Conservation (phyloP, 306 rosid genomes). For the Rubus idaeus region DNA sequence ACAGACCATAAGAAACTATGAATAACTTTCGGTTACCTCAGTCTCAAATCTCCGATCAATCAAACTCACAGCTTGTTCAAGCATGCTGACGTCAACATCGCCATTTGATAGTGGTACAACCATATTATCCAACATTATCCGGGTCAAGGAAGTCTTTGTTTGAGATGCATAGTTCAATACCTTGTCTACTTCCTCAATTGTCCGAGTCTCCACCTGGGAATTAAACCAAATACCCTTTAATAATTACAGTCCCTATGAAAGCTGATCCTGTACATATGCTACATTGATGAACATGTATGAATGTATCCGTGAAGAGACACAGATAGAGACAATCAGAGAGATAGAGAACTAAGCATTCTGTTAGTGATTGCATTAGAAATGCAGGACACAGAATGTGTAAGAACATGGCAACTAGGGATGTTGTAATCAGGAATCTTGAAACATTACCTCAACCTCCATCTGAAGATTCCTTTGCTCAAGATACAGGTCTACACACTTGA, state of each 20-base stretch:
- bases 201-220: conserved; percentile 89
- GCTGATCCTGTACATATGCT: conserved; percentile 1
- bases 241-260: conserved; percentile 16
- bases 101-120: conserved; percentile 76
- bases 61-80: conserved; percentile 70
- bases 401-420: not conserved
- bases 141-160: conserved; percentile 71
- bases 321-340: not conserved
- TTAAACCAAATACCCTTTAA: conserved; percentile 8
- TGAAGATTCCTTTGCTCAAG: conserved; percentile 61
- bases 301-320: not conserved
- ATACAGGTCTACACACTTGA: conserved; percentile 75
- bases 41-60: conserved; percentile 79
- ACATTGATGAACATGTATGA: conserved; percentile 7
- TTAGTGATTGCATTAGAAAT: not conserved
- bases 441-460: conserved; percentile 79
- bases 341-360: not conserved
- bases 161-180: conserved; percentile 65
- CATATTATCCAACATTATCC: conserved; percentile 97
- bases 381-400: conserved; percentile 7
- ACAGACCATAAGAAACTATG: conserved; percentile 10
- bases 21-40: conserved; percentile 52
- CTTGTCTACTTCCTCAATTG: conserved; percentile 75
- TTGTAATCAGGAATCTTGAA: conserved; percentile 3
- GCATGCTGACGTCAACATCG: conserved; percentile 78